A percentile compares a stretch with the other conserved stretches of the same genome.
phyloP scores from a whole-genome alignment of 1,139 yeast species.

The Candida tetrigidarum region DNA sequence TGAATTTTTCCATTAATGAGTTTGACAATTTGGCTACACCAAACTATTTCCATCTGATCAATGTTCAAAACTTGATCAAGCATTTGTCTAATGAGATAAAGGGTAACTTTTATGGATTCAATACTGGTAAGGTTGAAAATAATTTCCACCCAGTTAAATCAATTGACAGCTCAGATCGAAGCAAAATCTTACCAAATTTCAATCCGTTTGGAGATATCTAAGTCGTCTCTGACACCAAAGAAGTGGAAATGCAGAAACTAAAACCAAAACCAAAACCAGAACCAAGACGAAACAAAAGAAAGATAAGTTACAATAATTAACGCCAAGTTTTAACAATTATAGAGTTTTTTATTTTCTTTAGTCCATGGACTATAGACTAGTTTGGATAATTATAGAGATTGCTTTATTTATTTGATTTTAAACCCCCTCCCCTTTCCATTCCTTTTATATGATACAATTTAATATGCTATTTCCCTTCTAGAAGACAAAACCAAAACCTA shows the following conservation, averaged over 20 bases:
- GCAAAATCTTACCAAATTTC: slow-evolving; percentile 29
- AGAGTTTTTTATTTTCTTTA: slow-evolving; percentile 5
- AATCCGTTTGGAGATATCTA: slow-evolving; percentile 34
- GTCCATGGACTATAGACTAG: slow-evolving; percentile 9
- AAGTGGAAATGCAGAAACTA: too few relatives aligned
- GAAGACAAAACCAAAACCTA: too few relatives aligned
- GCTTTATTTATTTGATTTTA: slow-evolving; percentile 3
- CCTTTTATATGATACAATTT: not conserved
- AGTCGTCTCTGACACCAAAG: too few relatives aligned
- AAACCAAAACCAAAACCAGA: not conserved
- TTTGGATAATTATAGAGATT: slow-evolving; percentile 10
- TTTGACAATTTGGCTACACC: slow-evolving; percentile 38
- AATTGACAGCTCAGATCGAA: slow-evolving; percentile 8
- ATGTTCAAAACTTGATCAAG: slow-evolving; percentile 40
- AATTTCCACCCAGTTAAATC: slow-evolving; percentile 3
- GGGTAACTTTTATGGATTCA: slow-evolving; percentile 50
- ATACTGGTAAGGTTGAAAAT: slow-evolving; percentile 15
- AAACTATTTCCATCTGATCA: slow-evolving; percentile 48
- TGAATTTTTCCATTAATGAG: slow-evolving; percentile 44
- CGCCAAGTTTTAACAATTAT: slow-evolving; percentile 2
- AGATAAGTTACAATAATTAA: not conserved
- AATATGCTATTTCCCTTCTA: slow-evolving; percentile 1
- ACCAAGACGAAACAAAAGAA: not conserved
- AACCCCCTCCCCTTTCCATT: not conserved
- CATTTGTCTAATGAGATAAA: slow-evolving; percentile 37